Percentiles rank a stretch among this genome's conserved stretches.
Conservation (phyloP, 768 basidiomycete species). For the Auriscalpium orientale region DNA sequence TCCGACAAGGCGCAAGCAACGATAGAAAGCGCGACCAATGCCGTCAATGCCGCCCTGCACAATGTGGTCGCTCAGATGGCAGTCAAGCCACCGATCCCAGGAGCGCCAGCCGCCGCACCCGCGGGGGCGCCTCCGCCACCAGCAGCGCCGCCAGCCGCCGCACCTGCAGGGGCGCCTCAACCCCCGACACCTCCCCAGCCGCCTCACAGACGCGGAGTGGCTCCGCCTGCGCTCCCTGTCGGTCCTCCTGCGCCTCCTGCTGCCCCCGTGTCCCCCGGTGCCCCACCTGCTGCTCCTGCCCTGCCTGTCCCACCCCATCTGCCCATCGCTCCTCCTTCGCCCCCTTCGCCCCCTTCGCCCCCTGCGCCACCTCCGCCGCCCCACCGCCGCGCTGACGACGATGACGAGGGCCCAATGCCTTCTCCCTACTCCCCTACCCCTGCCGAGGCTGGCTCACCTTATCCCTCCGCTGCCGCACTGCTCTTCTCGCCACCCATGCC, state of each 20-base stretch:
- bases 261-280: not conserved
- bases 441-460: not conserved
- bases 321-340: not conserved
- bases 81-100: no score
- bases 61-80: no score
- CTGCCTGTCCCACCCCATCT: not conserved
- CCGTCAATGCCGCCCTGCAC: no score
- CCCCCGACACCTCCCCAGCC: no score
- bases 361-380: not conserved
- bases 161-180: no score
- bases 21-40: no score
- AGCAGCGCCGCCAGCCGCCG: no score
- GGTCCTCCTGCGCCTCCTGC: not conserved
- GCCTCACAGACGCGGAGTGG: no score
- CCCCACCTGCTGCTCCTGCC: constrained; percentile 1
- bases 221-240: not conserved
- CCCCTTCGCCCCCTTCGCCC: not conserved
- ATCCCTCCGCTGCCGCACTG: not conserved
- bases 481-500: constrained; percentile 12
- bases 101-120: no score
- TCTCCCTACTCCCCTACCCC: not conserved
- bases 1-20: no score
- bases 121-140: no score
- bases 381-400: not conserved
- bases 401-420: not conserved